A percentile compares a stretch with the other conserved stretches of the same genome.
Conservation (phyloP, 2,329 filamentous ascomycete species). For the Fusarium nisikadoi region DNA sequence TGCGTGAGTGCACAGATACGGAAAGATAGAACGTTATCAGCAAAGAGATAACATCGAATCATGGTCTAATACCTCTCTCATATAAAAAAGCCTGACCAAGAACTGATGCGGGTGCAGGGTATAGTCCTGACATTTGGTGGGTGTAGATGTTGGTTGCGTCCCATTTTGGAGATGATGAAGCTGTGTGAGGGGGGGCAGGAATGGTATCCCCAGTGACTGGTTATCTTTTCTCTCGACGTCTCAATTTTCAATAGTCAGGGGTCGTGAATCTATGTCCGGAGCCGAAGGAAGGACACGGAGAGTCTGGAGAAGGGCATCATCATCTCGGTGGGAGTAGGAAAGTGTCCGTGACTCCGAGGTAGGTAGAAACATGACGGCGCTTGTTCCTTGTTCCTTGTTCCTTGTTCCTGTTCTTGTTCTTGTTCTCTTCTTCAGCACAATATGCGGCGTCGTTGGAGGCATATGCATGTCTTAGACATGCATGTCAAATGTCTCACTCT, state of each 20-base stretch:
- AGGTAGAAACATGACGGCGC: background rate
- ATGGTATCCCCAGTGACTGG: conserved; percentile 25
- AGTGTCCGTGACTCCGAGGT: conserved; percentile 5
- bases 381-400: conserved; percentile 8
- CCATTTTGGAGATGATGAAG: conserved; percentile 18
- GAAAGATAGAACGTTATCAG: conserved; percentile 5
- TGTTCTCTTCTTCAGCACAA: conserved; percentile 32
- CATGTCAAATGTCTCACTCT: conserved; percentile 52
- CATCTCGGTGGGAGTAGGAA: background rate
- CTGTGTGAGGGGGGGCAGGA: conserved; percentile 17
- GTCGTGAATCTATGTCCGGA: conserved; percentile 11
- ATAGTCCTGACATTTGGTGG: conserved; percentile 22
- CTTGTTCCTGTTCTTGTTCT: background rate
- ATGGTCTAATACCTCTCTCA: conserved; percentile 1
- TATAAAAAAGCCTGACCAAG: conserved; percentile 38
- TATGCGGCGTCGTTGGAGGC: conserved; percentile 38
- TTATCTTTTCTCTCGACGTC: conserved; percentile 26
- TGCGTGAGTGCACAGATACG: conserved; percentile 7
- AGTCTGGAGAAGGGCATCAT: background rate
- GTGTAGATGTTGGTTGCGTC: conserved; percentile 15
- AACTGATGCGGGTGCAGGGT: conserved; percentile 39
- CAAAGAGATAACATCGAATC: conserved; percentile 11
- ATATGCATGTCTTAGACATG: conserved; percentile 51
- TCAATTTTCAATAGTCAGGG: conserved; percentile 16
- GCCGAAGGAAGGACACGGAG: background rate